Evolutionary conservation across 495 filamentous ascomycete genomes (phyloP).

Genomic region (Trypethelium eluteriae): DNA sequence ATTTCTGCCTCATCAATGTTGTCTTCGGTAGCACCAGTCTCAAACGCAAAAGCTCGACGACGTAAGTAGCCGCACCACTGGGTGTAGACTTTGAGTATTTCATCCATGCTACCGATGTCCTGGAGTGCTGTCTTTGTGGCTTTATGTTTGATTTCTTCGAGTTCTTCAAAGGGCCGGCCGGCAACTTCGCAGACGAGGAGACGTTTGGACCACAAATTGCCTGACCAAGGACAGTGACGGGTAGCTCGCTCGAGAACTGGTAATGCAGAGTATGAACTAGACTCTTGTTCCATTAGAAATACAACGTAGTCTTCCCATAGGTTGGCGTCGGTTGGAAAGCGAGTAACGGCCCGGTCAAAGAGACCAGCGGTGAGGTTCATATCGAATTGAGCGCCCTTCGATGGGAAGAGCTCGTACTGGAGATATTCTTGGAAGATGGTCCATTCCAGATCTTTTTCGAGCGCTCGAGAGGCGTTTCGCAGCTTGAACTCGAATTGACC

Average conservation of each 20-base stretch:
- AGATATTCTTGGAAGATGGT: conserved; percentile 65
- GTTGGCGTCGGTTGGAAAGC: conserved; percentile 59
- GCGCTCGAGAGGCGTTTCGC: conserved; percentile 48
- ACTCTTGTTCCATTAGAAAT: conserved; percentile 52
- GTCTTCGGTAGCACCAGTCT: conserved; percentile 62
- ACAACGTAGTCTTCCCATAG: conserved; percentile 78
- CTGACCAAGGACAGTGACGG: conserved; percentile 85
- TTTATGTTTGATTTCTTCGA: conserved; percentile 83
- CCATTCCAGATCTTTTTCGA: conserved; percentile 52
- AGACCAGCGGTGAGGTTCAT: conserved; percentile 47
- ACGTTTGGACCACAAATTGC: conserved; percentile 80
- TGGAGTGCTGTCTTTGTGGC: conserved; percentile 77
- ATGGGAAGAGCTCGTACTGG: conserved; percentile 63
- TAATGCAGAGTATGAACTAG: conserved; percentile 24
- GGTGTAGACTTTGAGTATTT: conserved; percentile 78
- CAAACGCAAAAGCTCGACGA: conserved; percentile 66
- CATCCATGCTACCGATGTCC: conserved; percentile 66
- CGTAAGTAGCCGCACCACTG: conserved; percentile 92
- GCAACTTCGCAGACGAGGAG: conserved; percentile 74
- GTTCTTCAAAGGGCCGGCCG: conserved; percentile 62
- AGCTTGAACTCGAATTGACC: conserved; percentile 66
- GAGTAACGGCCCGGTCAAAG: conserved; percentile 64
- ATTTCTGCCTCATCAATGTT: conserved; percentile 87
- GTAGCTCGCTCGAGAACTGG: conserved; percentile 66
- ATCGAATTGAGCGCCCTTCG: conserved; percentile 53